These are phyloP conservation scores for Aurantiochytrium sp. DNA, from an alignment of 108 stramenopile genomes.

Conservation along the genomic window DNA sequence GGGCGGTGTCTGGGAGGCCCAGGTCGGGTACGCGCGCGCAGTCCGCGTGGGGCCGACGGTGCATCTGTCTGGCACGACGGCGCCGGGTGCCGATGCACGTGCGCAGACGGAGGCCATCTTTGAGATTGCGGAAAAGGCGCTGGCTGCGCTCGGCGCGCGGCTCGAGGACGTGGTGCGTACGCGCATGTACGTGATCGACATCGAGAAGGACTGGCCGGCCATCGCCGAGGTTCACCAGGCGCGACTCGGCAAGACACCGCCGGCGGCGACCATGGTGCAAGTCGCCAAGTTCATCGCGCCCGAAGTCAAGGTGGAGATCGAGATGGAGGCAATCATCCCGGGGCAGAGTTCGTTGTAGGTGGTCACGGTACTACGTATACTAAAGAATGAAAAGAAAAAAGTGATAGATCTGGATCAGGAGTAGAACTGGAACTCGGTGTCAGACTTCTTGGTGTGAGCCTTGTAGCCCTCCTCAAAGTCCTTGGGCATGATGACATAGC, in stretches of 20 bases:
- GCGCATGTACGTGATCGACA: neutral
- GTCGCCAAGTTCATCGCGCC: conserved; percentile 1
- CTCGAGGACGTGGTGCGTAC: neutral
- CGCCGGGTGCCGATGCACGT: neutral
- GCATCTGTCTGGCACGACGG: neutral
- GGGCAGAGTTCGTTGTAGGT: no score
- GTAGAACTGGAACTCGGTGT: conserved; percentile 93
- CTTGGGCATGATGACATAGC: conserved; percentile 93
- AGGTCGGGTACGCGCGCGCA: neutral
- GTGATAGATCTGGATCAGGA: conserved; percentile 16
- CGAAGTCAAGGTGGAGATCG: neutral
- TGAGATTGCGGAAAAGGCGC: neutral
- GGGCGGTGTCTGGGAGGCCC: neutral
- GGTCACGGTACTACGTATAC: neutral
- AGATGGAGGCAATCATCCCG: neutral
- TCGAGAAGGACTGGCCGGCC: neutral
- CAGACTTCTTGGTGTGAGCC: conserved; percentile 89
- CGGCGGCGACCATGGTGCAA: conserved; percentile 3
- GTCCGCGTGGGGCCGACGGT: neutral
- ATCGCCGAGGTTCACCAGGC: neutral
- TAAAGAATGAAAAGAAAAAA: neutral
- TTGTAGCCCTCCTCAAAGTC: conserved; percentile 99
- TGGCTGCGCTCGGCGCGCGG: neutral
- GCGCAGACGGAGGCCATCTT: neutral
- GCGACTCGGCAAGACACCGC: neutral